A percentile compares a stretch with the other conserved stretches of the same genome.
Conservation (phyloP, 2,329 filamentous ascomycete genomes). For the Curvularia eragrostidis region DNA sequence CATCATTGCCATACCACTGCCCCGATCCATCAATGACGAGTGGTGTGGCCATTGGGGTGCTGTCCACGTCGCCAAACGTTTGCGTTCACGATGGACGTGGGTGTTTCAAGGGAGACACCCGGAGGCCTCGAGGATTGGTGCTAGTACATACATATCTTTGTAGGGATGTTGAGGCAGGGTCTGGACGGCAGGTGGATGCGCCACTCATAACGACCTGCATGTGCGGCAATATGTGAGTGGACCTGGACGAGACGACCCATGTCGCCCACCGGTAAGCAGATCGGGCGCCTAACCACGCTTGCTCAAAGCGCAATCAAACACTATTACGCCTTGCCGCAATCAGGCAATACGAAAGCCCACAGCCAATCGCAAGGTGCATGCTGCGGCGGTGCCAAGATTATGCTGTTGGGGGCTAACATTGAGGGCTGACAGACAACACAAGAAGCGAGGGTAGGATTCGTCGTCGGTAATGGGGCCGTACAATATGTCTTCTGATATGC, state of each 20-base stretch:
- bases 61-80: neutral
- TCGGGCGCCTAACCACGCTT: neutral
- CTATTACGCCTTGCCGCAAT: neutral
- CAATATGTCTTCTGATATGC: neutral
- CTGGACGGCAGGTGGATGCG: neutral
- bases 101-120: neutral
- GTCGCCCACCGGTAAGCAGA: neutral
- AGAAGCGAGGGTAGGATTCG: neutral
- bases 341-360: neutral
- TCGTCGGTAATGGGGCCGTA: neutral
- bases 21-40: neutral
- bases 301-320: neutral
- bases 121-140: neutral
- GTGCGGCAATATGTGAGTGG: neutral
- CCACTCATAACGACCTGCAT: neutral
- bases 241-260: neutral
- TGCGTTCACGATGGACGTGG: neutral
- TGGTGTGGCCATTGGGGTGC: neutral
- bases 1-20: conserved; percentile 4
- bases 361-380: neutral
- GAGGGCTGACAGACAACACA: neutral
- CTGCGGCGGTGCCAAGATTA: conserved; percentile 1
- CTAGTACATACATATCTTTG: neutral
- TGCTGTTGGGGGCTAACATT: conserved; percentile 1
- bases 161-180: neutral